Evolutionary conservation across 306 rosid genomes (phyloP).

Genomic region (Urtica urens): DNA sequence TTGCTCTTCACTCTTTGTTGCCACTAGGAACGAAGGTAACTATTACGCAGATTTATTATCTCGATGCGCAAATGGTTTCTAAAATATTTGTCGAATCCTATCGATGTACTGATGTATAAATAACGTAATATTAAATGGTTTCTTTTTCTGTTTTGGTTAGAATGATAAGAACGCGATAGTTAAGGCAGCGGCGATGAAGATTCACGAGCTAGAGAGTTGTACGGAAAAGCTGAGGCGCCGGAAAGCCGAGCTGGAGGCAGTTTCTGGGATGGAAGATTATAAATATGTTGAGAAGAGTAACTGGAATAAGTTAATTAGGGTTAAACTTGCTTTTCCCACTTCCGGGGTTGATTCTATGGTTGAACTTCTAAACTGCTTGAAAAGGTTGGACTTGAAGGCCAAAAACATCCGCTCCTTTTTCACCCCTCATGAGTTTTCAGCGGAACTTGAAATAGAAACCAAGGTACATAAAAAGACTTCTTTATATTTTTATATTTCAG

Average conservation of each 20-base stretch:
- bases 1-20: conserved; percentile 42
- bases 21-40: conserved; percentile 56
- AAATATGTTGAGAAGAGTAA: neutral
- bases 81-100: too few species aligned
- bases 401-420: conserved; percentile 35
- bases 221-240: conserved; percentile 33
- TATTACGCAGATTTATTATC: too few species aligned
- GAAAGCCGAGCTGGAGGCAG: conserved; percentile 27
- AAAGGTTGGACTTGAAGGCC: conserved; percentile 25
- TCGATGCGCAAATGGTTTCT: too few species aligned
- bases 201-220: conserved; percentile 24
- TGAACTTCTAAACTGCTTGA: conserved; percentile 40
- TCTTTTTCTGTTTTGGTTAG: conserved; percentile 18
- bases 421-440: conserved; percentile 30
- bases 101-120: neutral
- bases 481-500: too few species aligned
- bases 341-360: conserved; percentile 45
- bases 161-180: conserved; percentile 53
- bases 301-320: conserved; percentile 10
- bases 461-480: too few species aligned
- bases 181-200: conserved; percentile 35
- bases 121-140: neutral
- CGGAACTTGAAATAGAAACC: conserved; percentile 25
- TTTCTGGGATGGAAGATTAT: neutral
- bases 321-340: conserved; percentile 28